These are phyloP conservation scores for Trichosporon asahii DNA, from an alignment of 1,284 basidiomycete genomes.

Conservation along the genomic window DNA sequence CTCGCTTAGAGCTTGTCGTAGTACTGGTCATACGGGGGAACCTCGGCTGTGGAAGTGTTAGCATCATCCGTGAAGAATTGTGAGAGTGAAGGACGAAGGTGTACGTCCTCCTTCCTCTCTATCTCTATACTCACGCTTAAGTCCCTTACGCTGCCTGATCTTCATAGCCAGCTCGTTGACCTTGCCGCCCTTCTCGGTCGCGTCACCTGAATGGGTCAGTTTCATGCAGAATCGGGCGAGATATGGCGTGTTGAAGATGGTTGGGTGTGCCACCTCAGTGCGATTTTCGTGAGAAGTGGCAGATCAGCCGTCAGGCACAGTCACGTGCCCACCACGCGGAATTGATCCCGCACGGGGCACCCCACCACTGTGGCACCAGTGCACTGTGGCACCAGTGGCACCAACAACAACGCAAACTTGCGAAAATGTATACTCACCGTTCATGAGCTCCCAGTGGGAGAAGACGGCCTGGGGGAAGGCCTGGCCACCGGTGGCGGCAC, in stretches of 20 bases:
- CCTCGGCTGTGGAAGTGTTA: conserved; percentile 62
- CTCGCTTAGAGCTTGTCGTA: conserved; percentile 72
- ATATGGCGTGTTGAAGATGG: too few relatives aligned
- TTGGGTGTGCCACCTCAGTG: neutral
- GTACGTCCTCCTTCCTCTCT: too few relatives aligned
- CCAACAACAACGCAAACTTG: neutral
- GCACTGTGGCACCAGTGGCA: neutral
- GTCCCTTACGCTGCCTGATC: conserved; percentile 64
- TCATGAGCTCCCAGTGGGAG: conserved; percentile 73
- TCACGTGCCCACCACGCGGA: neutral
- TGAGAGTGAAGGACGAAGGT: neutral
- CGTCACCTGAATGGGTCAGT: conserved; percentile 53
- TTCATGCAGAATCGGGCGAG: neutral
- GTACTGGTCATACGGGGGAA: conserved; percentile 77
- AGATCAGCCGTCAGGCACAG: neutral
- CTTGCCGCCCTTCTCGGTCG: conserved; percentile 65
- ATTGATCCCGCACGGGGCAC: neutral
- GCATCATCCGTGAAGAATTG: conserved; percentile 30
- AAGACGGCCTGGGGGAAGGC: conserved; percentile 97
- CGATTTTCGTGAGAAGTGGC: neutral
- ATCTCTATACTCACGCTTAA: conserved; percentile 51
- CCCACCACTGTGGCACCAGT: neutral
- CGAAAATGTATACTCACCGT: neutral
- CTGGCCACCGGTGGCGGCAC: conserved; percentile 89
- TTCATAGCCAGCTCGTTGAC: conserved; percentile 74